A percentile compares a stretch with the other conserved stretches of the same genome.
Evolutionary conservation across 345 rosid species (phyloP).

Genomic region (Raphanus sativus): DNA sequence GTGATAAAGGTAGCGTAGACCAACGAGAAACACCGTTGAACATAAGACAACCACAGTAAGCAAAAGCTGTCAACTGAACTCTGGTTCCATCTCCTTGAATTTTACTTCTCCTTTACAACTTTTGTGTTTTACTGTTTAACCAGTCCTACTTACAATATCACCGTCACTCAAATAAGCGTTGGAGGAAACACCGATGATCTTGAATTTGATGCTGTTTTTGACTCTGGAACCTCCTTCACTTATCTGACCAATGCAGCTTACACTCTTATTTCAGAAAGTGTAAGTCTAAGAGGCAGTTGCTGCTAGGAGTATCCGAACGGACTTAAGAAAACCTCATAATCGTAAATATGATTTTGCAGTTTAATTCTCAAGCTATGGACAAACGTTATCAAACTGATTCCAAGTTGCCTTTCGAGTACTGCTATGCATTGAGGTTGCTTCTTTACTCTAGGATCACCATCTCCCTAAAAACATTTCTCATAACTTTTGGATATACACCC

Average conservation of each 20-base stretch:
- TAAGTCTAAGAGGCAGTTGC: constrained; percentile 38
- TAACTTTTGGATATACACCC: neutral
- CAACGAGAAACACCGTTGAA: constrained; percentile 84
- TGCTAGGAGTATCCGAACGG: too few relatives aligned
- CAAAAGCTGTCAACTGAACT: neutral
- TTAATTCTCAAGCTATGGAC: constrained; percentile 54
- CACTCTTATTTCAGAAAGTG: constrained; percentile 57
- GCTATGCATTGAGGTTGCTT: constrained; percentile 67
- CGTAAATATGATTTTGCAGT: constrained; percentile 48
- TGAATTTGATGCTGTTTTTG: constrained; percentile 74
- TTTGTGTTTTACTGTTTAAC: neutral
- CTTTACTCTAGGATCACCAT: constrained; percentile 6
- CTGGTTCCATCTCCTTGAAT: neutral
- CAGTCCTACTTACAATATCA: constrained; percentile 90
- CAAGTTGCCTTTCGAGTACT: constrained; percentile 72
- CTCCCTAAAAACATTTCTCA: neutral
- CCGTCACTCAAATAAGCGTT: constrained; percentile 54
- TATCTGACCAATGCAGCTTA: constrained; percentile 80
- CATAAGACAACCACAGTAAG: constrained; percentile 63
- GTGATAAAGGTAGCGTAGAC: constrained; percentile 78
- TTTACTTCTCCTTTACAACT: neutral
- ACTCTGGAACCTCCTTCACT: constrained; percentile 93
- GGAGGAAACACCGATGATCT: constrained; percentile 58
- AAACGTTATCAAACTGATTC: constrained; percentile 44
- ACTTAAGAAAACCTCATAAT: too few relatives aligned